phyloP scores from a whole-genome alignment of 2,329 filamentous ascomycete species.

The Beauveria australis region DNA sequence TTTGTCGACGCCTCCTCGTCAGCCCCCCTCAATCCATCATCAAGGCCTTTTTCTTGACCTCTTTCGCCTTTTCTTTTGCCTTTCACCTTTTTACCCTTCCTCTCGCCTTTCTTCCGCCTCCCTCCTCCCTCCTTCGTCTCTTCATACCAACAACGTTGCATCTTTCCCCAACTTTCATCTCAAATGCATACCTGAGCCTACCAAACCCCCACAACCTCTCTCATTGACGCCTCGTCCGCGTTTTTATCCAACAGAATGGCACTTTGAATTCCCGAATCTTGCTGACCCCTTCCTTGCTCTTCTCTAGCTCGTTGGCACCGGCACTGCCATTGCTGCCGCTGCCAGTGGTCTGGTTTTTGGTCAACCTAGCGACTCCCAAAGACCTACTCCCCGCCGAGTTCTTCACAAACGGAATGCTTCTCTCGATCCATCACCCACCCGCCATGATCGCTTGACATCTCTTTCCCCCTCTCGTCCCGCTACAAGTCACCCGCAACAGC shows the following conservation, averaged over 20 bases:
- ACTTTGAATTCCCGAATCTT: not conserved
- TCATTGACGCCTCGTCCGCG: not conserved
- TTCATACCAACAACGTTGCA: not conserved
- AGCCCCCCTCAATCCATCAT: not conserved
- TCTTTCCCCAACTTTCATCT: conserved; percentile 10
- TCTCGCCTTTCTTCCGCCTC: conserved; percentile 1
- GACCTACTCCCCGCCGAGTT: conserved; percentile 19
- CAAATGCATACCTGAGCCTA: conserved; percentile 7
- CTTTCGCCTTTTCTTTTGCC: not conserved
- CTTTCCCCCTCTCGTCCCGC: not conserved
- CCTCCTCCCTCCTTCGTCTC: not conserved
- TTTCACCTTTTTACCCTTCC: not conserved
- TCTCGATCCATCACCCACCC: conserved; percentile 11
- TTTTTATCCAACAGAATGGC: not conserved
- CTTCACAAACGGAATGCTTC: conserved; percentile 12
- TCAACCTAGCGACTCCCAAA: conserved; percentile 38
- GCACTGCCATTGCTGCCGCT: conserved; percentile 53
- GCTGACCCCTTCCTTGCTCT: not conserved
- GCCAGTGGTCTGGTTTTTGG: conserved; percentile 52
- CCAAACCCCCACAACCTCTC: not conserved
- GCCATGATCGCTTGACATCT: conserved; percentile 5
- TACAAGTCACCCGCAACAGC: not conserved
- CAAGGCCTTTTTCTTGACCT: not conserved
- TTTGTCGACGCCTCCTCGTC: conserved; percentile 11
- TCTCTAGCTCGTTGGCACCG: conserved; percentile 50